A percentile compares a stretch with the other conserved stretches of the same genome.
Evolutionary conservation across 2,329 filamentous ascomycete genomes (phyloP).

Genomic region (Chalaropsis thielavioides): DNA sequence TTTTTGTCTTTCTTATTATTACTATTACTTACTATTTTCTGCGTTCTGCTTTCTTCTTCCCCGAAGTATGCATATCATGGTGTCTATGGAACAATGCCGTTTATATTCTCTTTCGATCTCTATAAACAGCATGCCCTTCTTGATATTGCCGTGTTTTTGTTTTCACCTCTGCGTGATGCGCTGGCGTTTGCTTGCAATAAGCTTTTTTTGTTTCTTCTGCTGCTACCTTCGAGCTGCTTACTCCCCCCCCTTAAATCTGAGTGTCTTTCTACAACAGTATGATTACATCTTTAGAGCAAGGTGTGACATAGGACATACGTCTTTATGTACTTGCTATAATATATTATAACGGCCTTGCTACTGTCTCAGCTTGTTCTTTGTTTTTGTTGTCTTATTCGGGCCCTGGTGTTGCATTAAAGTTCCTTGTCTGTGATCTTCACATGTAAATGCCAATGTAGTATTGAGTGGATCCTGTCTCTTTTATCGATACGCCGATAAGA

Average conservation of each 20-base stretch:
- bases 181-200: no score
- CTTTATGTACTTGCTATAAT: no score
- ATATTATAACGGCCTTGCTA: background rate
- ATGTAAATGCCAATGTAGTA: conserved; percentile 6
- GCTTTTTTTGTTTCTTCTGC: background rate
- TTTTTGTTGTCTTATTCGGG: background rate
- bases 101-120: background rate
- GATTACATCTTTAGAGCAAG: background rate
- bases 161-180: background rate
- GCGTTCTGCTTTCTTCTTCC: background rate
- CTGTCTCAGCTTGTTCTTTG: no score
- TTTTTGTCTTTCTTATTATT: background rate
- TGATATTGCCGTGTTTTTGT: no score
- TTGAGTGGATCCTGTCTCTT: background rate
- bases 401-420: background rate
- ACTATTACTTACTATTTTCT: background rate
- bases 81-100: background rate
- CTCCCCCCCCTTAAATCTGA: background rate
- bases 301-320: no score
- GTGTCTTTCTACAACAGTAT: background rate
- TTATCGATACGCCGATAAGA: conserved; percentile 4
- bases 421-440: background rate
- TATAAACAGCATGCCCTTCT: background rate
- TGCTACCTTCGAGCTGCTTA: background rate
- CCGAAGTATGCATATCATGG: background rate